Base-by-base conservation (phyloP, 768 basidiomycete species). In the Pisolithus microcarpus region DNA sequence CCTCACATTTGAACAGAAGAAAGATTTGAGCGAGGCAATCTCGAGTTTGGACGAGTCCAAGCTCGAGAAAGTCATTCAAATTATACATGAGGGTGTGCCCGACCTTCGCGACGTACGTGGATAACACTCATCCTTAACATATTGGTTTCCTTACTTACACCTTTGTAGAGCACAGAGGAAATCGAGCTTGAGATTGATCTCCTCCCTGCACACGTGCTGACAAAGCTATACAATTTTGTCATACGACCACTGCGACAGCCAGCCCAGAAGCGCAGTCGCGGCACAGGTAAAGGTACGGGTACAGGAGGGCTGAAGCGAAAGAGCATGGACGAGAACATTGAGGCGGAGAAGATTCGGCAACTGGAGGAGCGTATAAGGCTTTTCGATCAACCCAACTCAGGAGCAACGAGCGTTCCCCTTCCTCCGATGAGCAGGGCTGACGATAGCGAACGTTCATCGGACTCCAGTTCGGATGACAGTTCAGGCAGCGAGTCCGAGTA, bases 141-240 rank as follows among this genome's bases (percentile, higher is more conserved):
- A 18, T 39, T 53, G n/a, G 28, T 31, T 7, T 52, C 51, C 52
- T 61, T 52, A 54, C 52, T 46, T 13, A 53, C 26, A 48, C 30
- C 57, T n/a, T 50, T 53, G 55, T 72, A 92, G 90, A 92, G 90
- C 68, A 88, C 87, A 43, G 92, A 97, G 69, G 96, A 99, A 73
- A 97, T 99, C 62, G 96, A 99, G 68, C 81, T 99, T 39, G 96
- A 99, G 70, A 98, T 99, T 62, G 96, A 98, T 63, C 74, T 82
- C 38, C 75, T 99, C 30, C 94, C 96, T 45, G 76, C 88, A 7
- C 68, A 79, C 28, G 94, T 96, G 42, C 80, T 97, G 48, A 87
- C 87, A 48, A 91, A 91, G 70, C 78, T 99, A 26, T 99, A 97
- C 75, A 94, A 95, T 70, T 92, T 90, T 63, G 95, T 97, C 57